Base-by-base conservation (phyloP, 2,329 filamentous ascomycete genomes). In the Pseudogymnoascus destructans region DNA sequence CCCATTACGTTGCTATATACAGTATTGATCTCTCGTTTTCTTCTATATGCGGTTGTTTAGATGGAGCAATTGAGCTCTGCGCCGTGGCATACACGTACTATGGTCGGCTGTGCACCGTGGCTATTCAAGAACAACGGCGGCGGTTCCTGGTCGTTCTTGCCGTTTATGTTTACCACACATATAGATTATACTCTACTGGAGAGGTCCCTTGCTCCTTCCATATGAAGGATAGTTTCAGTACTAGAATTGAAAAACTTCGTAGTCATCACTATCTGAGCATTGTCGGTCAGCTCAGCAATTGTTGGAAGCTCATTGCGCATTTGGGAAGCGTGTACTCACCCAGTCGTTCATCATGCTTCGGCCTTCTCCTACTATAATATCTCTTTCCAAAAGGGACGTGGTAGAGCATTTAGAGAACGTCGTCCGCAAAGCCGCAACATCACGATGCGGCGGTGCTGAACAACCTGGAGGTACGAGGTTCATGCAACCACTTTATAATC, bases 351-450 rank as follows among this genome's bases (percentile, higher is more conserved):
- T 17, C 15, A 56, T 56, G 54, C 33, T 56, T 21, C 54, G 54
- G 7, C 54, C 54, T 35, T 35, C 30, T n/a, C 54, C 54, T 21
- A 36, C 54, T 6, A 36, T 56, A 5, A 56, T 56, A 35, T 56
- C 54, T 25, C 54, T 56, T 56, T 35, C 54, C 17, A 56, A 15
- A 15, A 56, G 21, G 5, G 54, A 56, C n/a, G 30, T 56, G 54
- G 8, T n/a, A 25, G 54, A 56, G 54, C 54, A 56, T 56, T 17
- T 56, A n/a, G 54, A 56, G 30, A 56, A 38, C 13, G 33, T 33
- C n/a, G 15, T 9, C 54, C 33, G 17, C 13, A 38, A 36, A 56
- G 33, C 30, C 7, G 30, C 11, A 56, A n/a, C 30, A 23, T 23
- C 30, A 21, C 30, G 1, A 9, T 11, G 23, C n/a, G 42, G 42